Evolutionary conservation across 306 rosid species (phyloP).

Genomic region (Dicorynia guianensis): DNA sequence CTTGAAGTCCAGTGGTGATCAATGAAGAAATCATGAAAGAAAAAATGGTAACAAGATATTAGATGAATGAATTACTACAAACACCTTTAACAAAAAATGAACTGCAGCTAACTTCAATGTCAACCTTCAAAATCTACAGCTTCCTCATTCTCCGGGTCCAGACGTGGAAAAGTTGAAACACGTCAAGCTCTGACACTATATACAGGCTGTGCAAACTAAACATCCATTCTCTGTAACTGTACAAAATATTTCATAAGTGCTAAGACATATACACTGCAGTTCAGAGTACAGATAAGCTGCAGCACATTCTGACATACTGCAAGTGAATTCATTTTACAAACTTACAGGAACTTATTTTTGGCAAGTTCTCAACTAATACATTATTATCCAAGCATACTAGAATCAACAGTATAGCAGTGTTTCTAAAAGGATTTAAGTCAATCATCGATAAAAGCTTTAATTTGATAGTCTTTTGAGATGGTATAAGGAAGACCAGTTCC

Average conservation of each 20-base stretch:
- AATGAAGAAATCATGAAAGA: conserved; percentile 43
- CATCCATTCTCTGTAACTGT: conserved; percentile 48
- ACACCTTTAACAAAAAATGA: conserved; percentile 41
- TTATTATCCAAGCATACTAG: neutral
- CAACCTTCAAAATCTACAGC: conserved; percentile 51
- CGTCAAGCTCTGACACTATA: conserved; percentile 43
- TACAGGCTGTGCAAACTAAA: conserved; percentile 45
- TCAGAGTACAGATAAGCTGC: conserved; percentile 4
- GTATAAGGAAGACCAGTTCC: neutral
- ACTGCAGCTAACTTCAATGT: conserved; percentile 46
- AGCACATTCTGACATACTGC: conserved; percentile 3
- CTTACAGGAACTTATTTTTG: neutral
- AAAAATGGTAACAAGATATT: conserved; percentile 41
- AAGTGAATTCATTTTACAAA: conserved; percentile 6
- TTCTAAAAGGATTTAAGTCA: neutral
- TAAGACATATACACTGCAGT: conserved; percentile 13
- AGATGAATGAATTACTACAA: conserved; percentile 64
- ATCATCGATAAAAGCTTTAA: neutral
- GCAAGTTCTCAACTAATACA: conserved; percentile 1
- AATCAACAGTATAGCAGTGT: neutral
- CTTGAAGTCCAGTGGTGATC: conserved; percentile 39
- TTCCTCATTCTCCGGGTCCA: conserved; percentile 40
- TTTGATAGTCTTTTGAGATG: neutral
- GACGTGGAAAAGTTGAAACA: conserved; percentile 39
- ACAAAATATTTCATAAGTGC: conserved; percentile 4